Conservation (phyloP, 352 stramenopile species). For the Globisporangium cederbergense region DNA sequence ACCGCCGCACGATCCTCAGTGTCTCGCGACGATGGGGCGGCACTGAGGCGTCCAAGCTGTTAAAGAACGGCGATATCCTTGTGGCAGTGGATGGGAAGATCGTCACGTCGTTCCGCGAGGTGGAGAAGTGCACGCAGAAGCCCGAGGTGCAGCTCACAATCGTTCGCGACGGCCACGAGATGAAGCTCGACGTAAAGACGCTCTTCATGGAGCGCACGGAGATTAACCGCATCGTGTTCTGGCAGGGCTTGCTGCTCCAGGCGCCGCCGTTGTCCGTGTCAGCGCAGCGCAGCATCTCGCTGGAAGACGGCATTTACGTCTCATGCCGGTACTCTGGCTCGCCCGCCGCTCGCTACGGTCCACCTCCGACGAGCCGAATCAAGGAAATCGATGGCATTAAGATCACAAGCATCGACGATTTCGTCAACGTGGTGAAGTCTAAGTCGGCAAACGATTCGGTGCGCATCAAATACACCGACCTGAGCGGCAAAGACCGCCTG, state of each 20-base stretch:
- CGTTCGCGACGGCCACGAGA: conserved; percentile 76
- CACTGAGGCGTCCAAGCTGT: conserved; percentile 55
- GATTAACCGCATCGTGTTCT: conserved; percentile 91
- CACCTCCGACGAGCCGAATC: conserved; percentile 86
- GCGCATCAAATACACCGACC: conserved; percentile 88
- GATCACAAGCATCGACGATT: conserved; percentile 87
- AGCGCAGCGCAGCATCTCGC: conserved; percentile 74
- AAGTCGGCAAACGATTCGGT: conserved; percentile 66
- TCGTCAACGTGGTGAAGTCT: conserved; percentile 73
- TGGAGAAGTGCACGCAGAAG: conserved; percentile 81
- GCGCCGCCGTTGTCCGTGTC: conserved; percentile 84
- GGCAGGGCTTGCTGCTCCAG: conserved; percentile 89
- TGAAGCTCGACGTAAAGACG: conserved; percentile 69
- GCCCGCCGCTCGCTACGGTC: conserved; percentile 84
- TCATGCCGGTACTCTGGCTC: conserved; percentile 87
- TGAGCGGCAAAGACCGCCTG: conserved; percentile 83
- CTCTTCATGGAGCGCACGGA: conserved; percentile 80
- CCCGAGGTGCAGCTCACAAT: conserved; percentile 78
- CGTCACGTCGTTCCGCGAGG: conserved; percentile 83
- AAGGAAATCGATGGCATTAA: conserved; percentile 88
- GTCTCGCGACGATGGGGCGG: conserved; percentile 76
- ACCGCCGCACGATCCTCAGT: conserved; percentile 76
- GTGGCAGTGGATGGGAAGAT: conserved; percentile 81
- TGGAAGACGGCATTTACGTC: conserved; percentile 85
- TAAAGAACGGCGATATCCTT: conserved; percentile 86